Evolutionary conservation across 2,329 filamentous ascomycete species (phyloP), one percentile per base, ranked within the genome.

Genomic region (Orbilia ellipsospora): DNA sequence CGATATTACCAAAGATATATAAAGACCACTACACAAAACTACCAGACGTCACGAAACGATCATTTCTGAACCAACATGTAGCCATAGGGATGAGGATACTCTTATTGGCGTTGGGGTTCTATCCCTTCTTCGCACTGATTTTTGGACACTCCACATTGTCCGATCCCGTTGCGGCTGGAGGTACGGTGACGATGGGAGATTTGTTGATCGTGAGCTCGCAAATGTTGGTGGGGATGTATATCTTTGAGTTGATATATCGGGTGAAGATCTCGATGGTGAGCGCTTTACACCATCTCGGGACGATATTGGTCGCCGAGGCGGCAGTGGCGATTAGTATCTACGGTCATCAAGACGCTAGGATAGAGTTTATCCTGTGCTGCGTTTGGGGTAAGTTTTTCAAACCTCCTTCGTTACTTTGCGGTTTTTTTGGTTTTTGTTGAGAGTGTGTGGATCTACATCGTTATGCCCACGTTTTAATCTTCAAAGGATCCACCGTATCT

Each of bases 61-160:
- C 59, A 4, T 72, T 72, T 18, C 28, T 72, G 20, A 72, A 72
- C 36, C 67, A 72, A 23, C 67, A 72, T 48, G 61, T 72, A 45
- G 59, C 51, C 2, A 52, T 60, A 4, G 55, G 42, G 1, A 72
- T 59, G 28, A 51, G 67, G 4, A 1, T 72, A 7, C 16, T 65
- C 5, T 16, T 72, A 4, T 42, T 72, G 7, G 26, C 61, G 15
- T 44, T 72, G 42, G 67, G 59, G 13, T 50, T 60, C 1, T 72
- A 72, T 18, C 67, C 67, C 1, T 72, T 72, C 42, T 60, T 72
- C 42, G 67, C 67, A 7, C 20, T 60, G 1, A 44, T 65, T n/a
- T 72, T 72, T 28, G 67, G 61, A 12, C 31, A 16, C 16, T 54
- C 65, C 10, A 20, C 26, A 5, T 18, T 65, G 40, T 63, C 50